Evolutionary conservation across 1,284 basidiomycete species (phyloP).

Genomic region (Leccinum insolens): DNA sequence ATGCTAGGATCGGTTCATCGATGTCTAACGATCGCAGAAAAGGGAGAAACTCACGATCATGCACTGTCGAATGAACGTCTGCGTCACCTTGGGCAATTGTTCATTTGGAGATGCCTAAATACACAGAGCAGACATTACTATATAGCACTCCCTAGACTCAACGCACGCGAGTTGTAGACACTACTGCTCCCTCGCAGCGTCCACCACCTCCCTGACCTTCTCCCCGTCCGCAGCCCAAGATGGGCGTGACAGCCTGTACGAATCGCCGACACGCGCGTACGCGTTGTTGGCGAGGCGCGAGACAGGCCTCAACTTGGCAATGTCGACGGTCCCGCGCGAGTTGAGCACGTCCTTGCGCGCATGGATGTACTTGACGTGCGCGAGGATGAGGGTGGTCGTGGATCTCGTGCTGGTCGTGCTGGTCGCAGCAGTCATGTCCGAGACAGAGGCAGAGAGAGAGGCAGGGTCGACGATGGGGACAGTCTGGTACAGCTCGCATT

Average conservation of each 20-base stretch:
- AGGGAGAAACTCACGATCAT: conserved; percentile 67
- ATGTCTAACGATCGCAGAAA: conserved; percentile 6
- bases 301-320: conserved; percentile 54
- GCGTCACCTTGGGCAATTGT: conserved; percentile 77
- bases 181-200: background rate
- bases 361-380: conserved; percentile 63
- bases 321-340: conserved; percentile 46
- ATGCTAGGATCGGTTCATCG: conserved; percentile 51
- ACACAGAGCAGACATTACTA: background rate
- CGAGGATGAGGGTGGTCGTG: conserved; percentile 54
- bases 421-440: background rate
- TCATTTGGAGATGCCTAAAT: background rate
- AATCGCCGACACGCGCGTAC: conserved; percentile 49
- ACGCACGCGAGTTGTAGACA: background rate
- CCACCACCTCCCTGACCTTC: background rate
- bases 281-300: conserved; percentile 60
- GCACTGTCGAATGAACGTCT: conserved; percentile 85
- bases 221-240: conserved; percentile 41
- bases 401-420: conserved; percentile 26
- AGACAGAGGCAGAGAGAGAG: background rate
- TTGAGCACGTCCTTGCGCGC: conserved; percentile 53
- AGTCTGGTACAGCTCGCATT: conserved; percentile 58
- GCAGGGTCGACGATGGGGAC: conserved; percentile 47
- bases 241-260: conserved; percentile 51
- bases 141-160: background rate